Base-by-base conservation (phyloP, 306 rosid species). In the Trichosanthes truncata region DNA sequence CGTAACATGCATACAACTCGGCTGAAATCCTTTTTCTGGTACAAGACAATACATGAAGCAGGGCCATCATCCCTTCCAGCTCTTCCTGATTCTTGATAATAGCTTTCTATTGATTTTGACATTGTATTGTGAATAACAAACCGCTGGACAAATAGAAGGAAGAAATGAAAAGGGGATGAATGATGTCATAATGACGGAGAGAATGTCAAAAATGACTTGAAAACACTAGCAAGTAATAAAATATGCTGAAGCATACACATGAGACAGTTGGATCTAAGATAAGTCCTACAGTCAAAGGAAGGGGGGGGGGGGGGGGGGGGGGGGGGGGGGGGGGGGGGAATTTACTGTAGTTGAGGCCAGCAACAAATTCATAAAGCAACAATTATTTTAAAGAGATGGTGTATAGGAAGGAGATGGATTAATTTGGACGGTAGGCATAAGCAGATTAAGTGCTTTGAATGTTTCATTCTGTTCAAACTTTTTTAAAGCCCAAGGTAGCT, bases 41-140 rank as follows among this genome's bases (percentile, higher is more conserved):
- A 95, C 25, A 95, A 77, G 62, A 86, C 86, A 82, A 92, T 87
- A 89, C 97, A 95, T 35, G 86, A 86, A n/a, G 98, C 89, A 45
- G 91, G 90, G 77, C 81, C 87, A 89, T 87, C 86, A 82, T 92
- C 98, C 83, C 98, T 95, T 75, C 98, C 98, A n/a, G 98, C 97
- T 83, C 98, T 87, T 82, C 98, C 97, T 62, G 97, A 92, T 90
- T 95, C 98, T 87, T 95, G 98, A 84, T 95, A 95, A 85, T 95
- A 95, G 86, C 97, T 95, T 87, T 95, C 97, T 14, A 95, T 85
- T 77, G 98, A 92, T 86, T 95, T 95, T 78, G 98, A 95, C 90
- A 95, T 46, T 12, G 97, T 85, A 80, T 92, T 95, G 88, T 95
- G 98, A 84, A 95, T 78, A 80, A 95, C 96, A 84, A 92, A 95